phyloP scores from a whole-genome alignment of 768 basidiomycete species.

The Naganishia randhawae region DNA sequence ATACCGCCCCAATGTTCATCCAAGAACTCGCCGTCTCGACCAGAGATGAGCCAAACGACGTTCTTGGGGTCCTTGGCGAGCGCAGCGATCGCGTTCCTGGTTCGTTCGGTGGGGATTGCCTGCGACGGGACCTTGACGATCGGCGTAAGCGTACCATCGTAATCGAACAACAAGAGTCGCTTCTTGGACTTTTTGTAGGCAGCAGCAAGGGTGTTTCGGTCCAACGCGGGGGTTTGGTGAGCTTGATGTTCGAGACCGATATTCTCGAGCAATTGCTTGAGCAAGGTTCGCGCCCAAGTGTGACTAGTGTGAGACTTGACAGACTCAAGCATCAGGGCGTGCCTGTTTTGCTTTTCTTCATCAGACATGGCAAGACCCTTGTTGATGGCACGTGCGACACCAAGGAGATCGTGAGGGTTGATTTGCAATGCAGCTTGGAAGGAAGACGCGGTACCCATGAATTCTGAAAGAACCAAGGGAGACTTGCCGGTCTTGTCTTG shows the following conservation, averaged over 20 bases:
- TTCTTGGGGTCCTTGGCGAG: constrained; percentile 79
- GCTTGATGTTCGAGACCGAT: constrained; percentile 74
- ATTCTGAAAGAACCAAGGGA: constrained; percentile 89
- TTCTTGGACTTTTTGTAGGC: constrained; percentile 70
- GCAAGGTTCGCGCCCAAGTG: constrained; percentile 85
- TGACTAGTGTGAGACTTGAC: constrained; percentile 92
- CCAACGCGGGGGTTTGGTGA: constrained; percentile 77
- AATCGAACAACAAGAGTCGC: constrained; percentile 89
- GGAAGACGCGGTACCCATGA: constrained; percentile 92
- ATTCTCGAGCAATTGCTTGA: constrained; percentile 80
- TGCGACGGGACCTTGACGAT: constrained; percentile 91
- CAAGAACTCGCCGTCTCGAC: constrained; percentile 87
- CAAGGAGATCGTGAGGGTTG: constrained; percentile 94
- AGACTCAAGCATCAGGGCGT: constrained; percentile 69
- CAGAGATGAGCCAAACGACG: constrained; percentile 94
- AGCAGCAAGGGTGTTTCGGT: constrained; percentile 59
- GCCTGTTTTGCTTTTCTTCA: constrained; percentile 69
- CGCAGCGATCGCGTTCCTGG: constrained; percentile 68
- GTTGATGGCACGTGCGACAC: constrained; percentile 85
- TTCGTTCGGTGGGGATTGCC: constrained; percentile 71
- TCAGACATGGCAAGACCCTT: constrained; percentile 76
- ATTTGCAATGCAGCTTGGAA: constrained; percentile 85
- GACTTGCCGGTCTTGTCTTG: constrained; percentile 74
- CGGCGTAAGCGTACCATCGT: constrained; percentile 93
- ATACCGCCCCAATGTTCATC: constrained; percentile 87